Evolutionary conservation across 2,329 filamentous ascomycete genomes (phyloP).

Genomic region (Neonectria faginata): DNA sequence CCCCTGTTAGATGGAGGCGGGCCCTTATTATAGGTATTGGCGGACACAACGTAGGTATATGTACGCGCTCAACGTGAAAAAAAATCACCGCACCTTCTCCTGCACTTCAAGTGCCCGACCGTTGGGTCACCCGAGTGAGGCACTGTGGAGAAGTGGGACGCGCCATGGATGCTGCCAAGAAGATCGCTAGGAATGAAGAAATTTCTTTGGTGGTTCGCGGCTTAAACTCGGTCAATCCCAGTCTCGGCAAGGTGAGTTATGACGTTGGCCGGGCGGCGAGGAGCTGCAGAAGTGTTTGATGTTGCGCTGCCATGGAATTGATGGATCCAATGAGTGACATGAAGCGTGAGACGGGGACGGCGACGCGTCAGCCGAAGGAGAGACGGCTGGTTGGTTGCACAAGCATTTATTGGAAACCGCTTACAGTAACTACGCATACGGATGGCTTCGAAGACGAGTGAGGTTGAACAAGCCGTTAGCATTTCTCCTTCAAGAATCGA

Average conservation of each 20-base stretch:
- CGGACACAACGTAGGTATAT: not conserved
- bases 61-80: not conserved
- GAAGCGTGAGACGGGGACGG: not conserved
- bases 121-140: not conserved
- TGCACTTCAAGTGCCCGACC: not conserved
- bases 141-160: not conserved
- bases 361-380: not conserved
- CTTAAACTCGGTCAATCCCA: not conserved
- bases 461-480: too few species aligned
- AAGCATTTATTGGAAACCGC: not conserved
- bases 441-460: too few species aligned
- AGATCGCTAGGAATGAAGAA: not conserved
- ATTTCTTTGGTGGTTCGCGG: not conserved
- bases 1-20: too few species aligned
- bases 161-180: not conserved
- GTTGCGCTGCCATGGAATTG: not conserved
- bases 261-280: not conserved
- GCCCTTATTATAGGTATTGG: not conserved
- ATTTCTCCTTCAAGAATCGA: too few species aligned
- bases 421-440: too few species aligned
- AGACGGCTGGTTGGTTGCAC: not conserved
- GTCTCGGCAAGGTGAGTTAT: not conserved
- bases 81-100: not conserved
- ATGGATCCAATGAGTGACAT: not conserved
- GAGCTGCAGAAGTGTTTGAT: not conserved